phyloP scores from a whole-genome alignment of 1,139 yeast genomes.

The Sugiyamaella pinicola region DNA sequence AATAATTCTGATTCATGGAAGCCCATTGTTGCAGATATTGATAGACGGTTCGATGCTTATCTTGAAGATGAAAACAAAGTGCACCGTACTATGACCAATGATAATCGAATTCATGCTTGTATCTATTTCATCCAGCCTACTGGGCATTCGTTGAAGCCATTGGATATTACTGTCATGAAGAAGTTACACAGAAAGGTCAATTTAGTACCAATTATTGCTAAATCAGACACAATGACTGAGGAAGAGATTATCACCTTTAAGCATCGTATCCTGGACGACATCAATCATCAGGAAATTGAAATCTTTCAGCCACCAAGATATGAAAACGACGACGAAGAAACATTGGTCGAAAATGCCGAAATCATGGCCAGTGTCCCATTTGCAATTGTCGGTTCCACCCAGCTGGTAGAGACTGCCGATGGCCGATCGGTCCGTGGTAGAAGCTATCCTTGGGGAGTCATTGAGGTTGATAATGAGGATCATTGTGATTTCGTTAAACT shows the following conservation, averaged over 20 bases:
- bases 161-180: conserved; percentile 88
- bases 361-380: conserved; percentile 79
- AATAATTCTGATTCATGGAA: conserved; percentile 90
- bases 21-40: conserved; percentile 90
- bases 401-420: conserved; percentile 67
- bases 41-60: conserved; percentile 79
- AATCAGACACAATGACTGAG: conserved; percentile 89
- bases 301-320: conserved; percentile 78
- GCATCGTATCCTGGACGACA: conserved; percentile 68
- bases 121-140: conserved; percentile 96
- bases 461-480: conserved; percentile 92
- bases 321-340: conserved; percentile 85
- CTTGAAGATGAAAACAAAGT: conserved; percentile 89
- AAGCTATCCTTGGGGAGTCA: conserved; percentile 95
- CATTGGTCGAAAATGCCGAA: conserved; percentile 61
- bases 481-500: conserved; percentile 92
- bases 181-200: conserved; percentile 89
- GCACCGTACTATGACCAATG: conserved; percentile 75
- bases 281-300: conserved; percentile 71
- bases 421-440: conserved; percentile 91
- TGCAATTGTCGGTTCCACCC: conserved; percentile 92
- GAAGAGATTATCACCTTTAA: conserved; percentile 81
- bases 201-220: conserved; percentile 91
- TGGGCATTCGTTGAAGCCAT: conserved; percentile 86
- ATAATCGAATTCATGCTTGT: conserved; percentile 95